Evolutionary conservation across 2,329 filamentous ascomycete species (phyloP), one percentile per base, ranked within the genome.

Genomic region (Ambrosiella beaveri): DNA sequence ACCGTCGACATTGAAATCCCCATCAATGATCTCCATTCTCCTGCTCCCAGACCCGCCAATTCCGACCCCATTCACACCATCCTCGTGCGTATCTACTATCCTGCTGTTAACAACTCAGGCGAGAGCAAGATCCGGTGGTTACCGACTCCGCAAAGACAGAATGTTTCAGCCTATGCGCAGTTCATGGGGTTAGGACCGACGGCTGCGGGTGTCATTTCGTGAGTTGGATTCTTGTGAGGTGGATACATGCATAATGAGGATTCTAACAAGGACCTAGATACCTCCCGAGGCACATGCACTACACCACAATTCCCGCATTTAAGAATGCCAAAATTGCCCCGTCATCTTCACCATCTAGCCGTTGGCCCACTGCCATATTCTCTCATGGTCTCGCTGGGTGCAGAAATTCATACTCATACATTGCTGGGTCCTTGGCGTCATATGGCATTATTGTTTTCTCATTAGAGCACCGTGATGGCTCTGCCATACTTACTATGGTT

Each of bases 361-460:
- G 80, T 71, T 93, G 86, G 84, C 88, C 88, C 0, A 85, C 88
- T 0, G 82, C 88, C 73, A 74, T 95, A 62, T 94, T 95, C 70
- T 93, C 87, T 1, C 88, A 95, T 66, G 88, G 88, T 0, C 74
- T 95, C 1, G 88, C 86, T 41, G 88, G 88, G 41, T 84, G 80
- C 61, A 78, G 86, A 63, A 93, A 93, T 65, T 81, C 86, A 9
- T 95, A 95, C 71, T 91, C 86, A n/a, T 84, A 90, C 65, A 71
- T 94, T 27, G 84, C 79, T 15, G 86, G 86, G 13, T 87, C 86
- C 0, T 71, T 95, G 36, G 86, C 88, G 3, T 88, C 85, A 17
- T 83, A 93, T 65, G 88, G 88, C 45, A 75, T 90, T 19, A 80
- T 93, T 7, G 87, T 94, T 1, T 73, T 91, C 57, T 88, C 86